phyloP scores from a whole-genome alignment of 495 filamentous ascomycete genomes.

The Daldinia decipiens region DNA sequence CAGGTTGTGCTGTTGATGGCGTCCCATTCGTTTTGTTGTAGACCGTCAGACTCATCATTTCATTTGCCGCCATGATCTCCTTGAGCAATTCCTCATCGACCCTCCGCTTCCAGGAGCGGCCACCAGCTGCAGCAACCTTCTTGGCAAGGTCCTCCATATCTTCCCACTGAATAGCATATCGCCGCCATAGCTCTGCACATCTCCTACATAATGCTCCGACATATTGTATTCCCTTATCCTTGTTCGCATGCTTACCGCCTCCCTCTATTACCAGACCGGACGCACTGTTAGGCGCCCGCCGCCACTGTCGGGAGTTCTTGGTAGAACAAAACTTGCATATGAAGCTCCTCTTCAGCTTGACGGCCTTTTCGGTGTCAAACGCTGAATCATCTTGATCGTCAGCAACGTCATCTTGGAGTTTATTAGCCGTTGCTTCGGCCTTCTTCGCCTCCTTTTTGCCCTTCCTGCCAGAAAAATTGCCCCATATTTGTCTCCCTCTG shows the following conservation, averaged over 20 bases:
- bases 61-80: slow-evolving; percentile 69
- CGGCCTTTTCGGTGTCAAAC: slow-evolving; percentile 90
- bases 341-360: slow-evolving; percentile 79
- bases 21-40: slow-evolving; percentile 55
- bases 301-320: slow-evolving; percentile 86
- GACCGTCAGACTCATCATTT: slow-evolving; percentile 58
- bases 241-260: slow-evolving; percentile 65
- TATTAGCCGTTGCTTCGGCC: slow-evolving; percentile 71
- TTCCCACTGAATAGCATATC: slow-evolving; percentile 96
- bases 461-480: slow-evolving; percentile 82
- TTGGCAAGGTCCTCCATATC: slow-evolving; percentile 93
- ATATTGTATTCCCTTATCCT: slow-evolving; percentile 79
- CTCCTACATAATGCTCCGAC: slow-evolving; percentile 87
- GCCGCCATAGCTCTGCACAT: slow-evolving; percentile 91
- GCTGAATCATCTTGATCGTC: slow-evolving; percentile 95
- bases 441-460: slow-evolving; percentile 84
- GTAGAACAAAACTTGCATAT: slow-evolving; percentile 94
- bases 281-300: slow-evolving; percentile 84
- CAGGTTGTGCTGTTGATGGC: slow-evolving; percentile 51
- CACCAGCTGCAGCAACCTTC: slow-evolving; percentile 83
- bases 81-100: slow-evolving; percentile 92
- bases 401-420: slow-evolving; percentile 89
- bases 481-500: slow-evolving; percentile 87
- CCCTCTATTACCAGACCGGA: slow-evolving; percentile 76
- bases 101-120: slow-evolving; percentile 84